Percentiles rank a stretch among this genome's conserved stretches.
Evolutionary conservation across 495 filamentous ascomycete species (phyloP).

Genomic region (Penicillium nucicola): DNA sequence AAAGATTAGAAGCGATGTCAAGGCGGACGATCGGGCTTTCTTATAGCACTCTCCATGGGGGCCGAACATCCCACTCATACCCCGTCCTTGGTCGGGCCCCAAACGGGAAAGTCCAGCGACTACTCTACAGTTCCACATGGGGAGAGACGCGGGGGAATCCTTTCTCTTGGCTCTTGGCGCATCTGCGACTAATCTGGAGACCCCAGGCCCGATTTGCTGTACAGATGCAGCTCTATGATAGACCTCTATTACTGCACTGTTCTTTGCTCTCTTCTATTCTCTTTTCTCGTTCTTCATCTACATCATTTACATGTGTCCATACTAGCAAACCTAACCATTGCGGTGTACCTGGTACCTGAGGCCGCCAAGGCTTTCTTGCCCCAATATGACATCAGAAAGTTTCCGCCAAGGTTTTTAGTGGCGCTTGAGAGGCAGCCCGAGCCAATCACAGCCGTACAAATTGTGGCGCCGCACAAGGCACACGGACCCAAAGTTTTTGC

Average conservation of each 20-base stretch:
- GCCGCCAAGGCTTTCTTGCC: no score
- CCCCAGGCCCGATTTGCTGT: not conserved
- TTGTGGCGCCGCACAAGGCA: no score
- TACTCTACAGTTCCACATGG: constrained; percentile 2
- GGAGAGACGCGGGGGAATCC: constrained; percentile 7
- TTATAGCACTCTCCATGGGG: constrained; percentile 15
- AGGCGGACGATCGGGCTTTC: constrained; percentile 1
- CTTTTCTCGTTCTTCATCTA: no score
- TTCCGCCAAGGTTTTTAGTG: no score
- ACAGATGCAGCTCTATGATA: not conserved
- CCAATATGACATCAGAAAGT: no score
- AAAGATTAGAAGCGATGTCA: not conserved
- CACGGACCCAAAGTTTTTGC: no score
- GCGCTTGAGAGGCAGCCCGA: no score
- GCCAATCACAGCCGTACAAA: no score
- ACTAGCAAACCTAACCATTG: no score
- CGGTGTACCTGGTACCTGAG: no score
- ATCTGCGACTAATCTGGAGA: constrained; percentile 2
- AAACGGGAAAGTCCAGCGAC: constrained; percentile 16
- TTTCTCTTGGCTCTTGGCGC: constrained; percentile 15
- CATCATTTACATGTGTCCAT: no score
- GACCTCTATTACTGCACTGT: not conserved
- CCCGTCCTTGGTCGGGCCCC: not conserved
- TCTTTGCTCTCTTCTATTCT: not conserved
- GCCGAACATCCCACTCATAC: not conserved